Base-by-base conservation (phyloP, 179 eudicot genomes). In the Corrigiola litoralis region DNA sequence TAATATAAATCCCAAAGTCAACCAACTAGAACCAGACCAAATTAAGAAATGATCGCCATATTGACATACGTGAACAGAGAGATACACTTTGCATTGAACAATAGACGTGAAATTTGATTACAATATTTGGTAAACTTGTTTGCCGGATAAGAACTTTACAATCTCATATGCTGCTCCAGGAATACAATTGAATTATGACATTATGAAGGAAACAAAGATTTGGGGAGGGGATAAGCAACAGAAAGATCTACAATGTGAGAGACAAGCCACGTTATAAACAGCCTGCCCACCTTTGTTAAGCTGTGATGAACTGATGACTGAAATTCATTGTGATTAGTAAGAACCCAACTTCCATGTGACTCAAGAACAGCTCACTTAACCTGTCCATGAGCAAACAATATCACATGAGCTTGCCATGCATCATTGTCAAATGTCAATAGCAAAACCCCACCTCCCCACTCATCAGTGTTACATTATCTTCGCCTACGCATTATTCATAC, bases 331-430 rank as follows among this genome's bases (percentile, higher is more conserved):
- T 36, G 13, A 37, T 3, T 41, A 29, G 18, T 51, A 14, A 16
- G 4, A 44, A 28, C 23, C 25, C 42, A 36, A 29, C 59, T 73
- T 67, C 67, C 77, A 74, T 68, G 69, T 74, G 77, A 63, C 65
- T 69, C 74, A 36, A 63, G 59, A 68, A 62, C 77, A 74, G 61
- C 73, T 74, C 77, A 69, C 61, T 55, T 69, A 63, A 56, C 66
- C 78, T 75, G 74, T 65, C 38, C 55, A 74, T 63, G 29, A 58
- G 11, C 56, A 63, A 67, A 36, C 73, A 69, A 32, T 48, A 3
- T 45, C 58, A 63, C 61, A 74, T 74, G 65, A 74, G 61, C 54
- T 45, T 73, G 56, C 40, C 55, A 14, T 56, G 62, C 14, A 54
- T 56, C 28, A 38, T 58, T 50, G n/a, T 32, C 41, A 47, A 27